These are phyloP conservation scores for Candida broadrunensis DNA, from an alignment of 805 yeast genomes.

Conservation along the genomic window DNA sequence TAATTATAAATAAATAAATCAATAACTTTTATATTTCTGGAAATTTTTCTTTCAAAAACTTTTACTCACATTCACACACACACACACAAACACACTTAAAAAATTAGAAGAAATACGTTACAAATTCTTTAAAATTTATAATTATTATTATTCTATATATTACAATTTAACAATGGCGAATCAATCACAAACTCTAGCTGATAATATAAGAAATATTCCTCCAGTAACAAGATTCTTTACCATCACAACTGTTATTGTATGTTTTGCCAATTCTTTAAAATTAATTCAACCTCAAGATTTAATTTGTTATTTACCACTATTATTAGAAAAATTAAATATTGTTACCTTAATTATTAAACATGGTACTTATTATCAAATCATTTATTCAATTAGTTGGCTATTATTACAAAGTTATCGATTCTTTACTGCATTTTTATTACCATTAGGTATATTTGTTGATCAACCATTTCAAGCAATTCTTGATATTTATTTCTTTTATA, in stretches of 20 bases:
- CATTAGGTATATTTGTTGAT: constrained; percentile 25
- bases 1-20: too few species aligned
- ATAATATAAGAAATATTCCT: constrained; percentile 41
- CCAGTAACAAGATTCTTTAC: constrained; percentile 61
- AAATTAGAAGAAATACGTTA: too few species aligned
- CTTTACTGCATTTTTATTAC: constrained; percentile 49
- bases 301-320: constrained; percentile 10
- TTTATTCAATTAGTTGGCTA: constrained; percentile 7
- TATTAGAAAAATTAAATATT: constrained; percentile 7
- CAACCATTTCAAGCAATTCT: constrained; percentile 29
- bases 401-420: constrained; percentile 45
- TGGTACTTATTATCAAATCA: constrained; percentile 1
- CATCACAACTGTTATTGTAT: constrained; percentile 43
- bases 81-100: too few species aligned
- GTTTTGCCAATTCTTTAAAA: constrained; percentile 25
- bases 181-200: constrained; percentile 9
- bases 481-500: constrained; percentile 56
- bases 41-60: too few species aligned
- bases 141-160: too few species aligned
- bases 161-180: too few species aligned
- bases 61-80: too few species aligned
- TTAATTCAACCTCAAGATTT: constrained; percentile 7
- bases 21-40: too few species aligned
- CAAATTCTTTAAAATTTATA: too few species aligned
- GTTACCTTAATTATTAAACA: constrained; percentile 1